Percentiles rank a stretch among this genome's conserved stretches.
phyloP scores from a whole-genome alignment of 176 grass and related monocot species.

The Oryza glumipatula region DNA sequence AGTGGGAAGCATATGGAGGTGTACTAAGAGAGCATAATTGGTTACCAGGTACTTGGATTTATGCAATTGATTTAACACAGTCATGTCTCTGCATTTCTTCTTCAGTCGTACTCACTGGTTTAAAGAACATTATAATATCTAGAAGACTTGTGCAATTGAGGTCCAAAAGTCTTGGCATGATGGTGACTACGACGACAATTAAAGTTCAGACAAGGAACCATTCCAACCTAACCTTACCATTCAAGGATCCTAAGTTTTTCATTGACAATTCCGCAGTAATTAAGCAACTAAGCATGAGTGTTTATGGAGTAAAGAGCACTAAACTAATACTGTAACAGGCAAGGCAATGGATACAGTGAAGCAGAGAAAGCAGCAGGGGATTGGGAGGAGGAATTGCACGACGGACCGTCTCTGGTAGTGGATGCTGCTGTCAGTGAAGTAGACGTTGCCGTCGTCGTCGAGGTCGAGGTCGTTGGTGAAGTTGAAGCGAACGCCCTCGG shows the following conservation, averaged over 20 bases:
- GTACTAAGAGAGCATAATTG: neutral
- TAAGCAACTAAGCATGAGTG: neutral
- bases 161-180: neutral
- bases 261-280: neutral
- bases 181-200: neutral
- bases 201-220: neutral
- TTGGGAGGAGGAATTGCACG: neutral
- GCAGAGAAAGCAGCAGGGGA: neutral
- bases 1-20: neutral
- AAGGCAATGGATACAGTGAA: neutral
- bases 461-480: constrained; percentile 97
- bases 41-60: neutral
- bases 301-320: neutral
- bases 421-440: constrained; percentile 91
- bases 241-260: neutral
- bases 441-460: constrained; percentile 76
- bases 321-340: neutral
- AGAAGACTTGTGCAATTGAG: neutral
- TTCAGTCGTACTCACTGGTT: neutral
- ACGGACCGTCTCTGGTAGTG: constrained; percentile 84
- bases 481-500: constrained; percentile 81
- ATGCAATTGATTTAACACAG: neutral
- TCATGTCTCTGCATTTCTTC: neutral
- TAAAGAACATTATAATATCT: neutral
- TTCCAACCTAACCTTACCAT: neutral